Percentiles rank a stretch among this genome's conserved stretches.
Evolutionary conservation across 352 stramenopile genomes (phyloP).

Genomic region (Pythium dissotocum): DNA sequence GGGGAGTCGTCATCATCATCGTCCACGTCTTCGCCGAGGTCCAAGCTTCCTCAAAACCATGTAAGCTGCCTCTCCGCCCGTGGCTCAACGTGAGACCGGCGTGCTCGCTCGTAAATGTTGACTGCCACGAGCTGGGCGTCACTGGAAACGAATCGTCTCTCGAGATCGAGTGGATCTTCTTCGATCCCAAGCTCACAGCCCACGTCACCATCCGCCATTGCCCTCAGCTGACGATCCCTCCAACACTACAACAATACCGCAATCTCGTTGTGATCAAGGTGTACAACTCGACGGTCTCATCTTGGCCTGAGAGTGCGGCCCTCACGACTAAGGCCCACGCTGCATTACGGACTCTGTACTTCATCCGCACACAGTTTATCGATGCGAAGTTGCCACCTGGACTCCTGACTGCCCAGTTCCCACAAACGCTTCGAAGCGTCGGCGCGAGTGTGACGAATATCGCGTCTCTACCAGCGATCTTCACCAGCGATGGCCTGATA

Average conservation of each 20-base stretch:
- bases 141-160: neutral
- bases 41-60: neutral
- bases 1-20: constrained; percentile 1
- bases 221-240: neutral
- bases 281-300: constrained; percentile 17
- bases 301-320: neutral
- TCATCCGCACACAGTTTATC: constrained; percentile 7
- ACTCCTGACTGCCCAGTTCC: neutral
- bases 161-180: neutral
- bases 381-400: neutral
- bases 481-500: neutral
- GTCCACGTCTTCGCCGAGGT: neutral
- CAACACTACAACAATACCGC: neutral
- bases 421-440: neutral
- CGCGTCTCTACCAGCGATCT: neutral
- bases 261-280: constrained; percentile 2
- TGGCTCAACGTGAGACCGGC: constrained; percentile 1
- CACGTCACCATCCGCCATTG: constrained; percentile 15
- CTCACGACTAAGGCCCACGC: neutral
- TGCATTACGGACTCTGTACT: neutral
- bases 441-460: constrained; percentile 7
- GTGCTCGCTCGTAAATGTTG: constrained; percentile 10
- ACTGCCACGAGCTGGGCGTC: neutral
- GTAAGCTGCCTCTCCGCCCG: neutral
- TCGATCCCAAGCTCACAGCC: neutral